Conservation (phyloP, 805 yeast species). For the Pichia scutulata region DNA sequence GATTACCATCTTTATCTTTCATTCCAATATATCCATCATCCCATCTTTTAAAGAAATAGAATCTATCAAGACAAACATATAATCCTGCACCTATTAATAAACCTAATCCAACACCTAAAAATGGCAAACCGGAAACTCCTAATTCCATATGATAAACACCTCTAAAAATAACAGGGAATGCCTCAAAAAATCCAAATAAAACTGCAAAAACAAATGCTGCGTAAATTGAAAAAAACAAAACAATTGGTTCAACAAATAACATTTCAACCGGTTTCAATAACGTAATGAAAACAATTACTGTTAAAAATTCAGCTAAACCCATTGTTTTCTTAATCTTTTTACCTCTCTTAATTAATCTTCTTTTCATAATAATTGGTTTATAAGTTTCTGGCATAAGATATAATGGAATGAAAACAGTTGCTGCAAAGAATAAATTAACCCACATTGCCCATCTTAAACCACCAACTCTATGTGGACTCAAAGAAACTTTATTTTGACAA, state of each 20-base stretch:
- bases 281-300: constrained; percentile 40
- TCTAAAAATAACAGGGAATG: constrained; percentile 65
- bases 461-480: constrained; percentile 15
- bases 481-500: constrained; percentile 37
- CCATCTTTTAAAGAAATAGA: constrained; percentile 45
- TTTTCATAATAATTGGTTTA: constrained; percentile 53
- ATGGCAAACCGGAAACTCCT: constrained; percentile 63
- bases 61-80: constrained; percentile 44
- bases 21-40: constrained; percentile 53
- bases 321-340: constrained; percentile 35
- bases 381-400: constrained; percentile 60
- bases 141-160: constrained; percentile 52
- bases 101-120: constrained; percentile 67
- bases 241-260: constrained; percentile 71
- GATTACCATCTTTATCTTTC: constrained; percentile 51
- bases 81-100: constrained; percentile 46
- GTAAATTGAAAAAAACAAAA: constrained; percentile 58
- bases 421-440: constrained; percentile 65
- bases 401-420: constrained; percentile 41
- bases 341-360: constrained; percentile 56
- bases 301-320: constrained; percentile 32
- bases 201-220: constrained; percentile 73
- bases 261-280: constrained; percentile 58
- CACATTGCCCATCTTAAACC: constrained; percentile 70
- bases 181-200: constrained; percentile 72